Conservation (phyloP, 2,329 filamentous ascomycete genomes). For the Cladosporium colombiae region DNA sequence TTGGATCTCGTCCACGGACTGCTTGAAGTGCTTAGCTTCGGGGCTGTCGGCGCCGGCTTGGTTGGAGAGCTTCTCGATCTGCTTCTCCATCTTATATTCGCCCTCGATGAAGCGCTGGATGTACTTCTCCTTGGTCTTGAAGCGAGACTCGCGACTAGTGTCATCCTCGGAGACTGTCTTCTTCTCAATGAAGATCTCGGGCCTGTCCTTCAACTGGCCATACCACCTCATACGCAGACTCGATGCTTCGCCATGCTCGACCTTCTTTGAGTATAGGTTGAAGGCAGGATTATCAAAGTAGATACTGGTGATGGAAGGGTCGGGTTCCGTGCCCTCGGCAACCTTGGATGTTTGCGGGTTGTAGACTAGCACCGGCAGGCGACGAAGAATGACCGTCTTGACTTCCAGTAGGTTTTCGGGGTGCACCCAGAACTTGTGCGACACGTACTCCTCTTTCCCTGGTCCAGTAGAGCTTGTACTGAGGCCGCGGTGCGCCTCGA, state of each 20-base stretch:
- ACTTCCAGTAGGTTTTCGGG: slow-evolving; percentile 93
- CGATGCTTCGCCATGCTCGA: slow-evolving; percentile 73
- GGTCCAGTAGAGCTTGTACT: slow-evolving; percentile 24
- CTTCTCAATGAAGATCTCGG: slow-evolving; percentile 84
- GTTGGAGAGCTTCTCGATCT: slow-evolving; percentile 78
- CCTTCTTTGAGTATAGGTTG: slow-evolving; percentile 81
- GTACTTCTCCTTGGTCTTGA: slow-evolving; percentile 92
- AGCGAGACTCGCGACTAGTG: slow-evolving; percentile 74
- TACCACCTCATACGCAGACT: slow-evolving; percentile 91
- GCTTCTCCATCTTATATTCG: slow-evolving; percentile 90
- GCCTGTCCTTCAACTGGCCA: slow-evolving; percentile 74
- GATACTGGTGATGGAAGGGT: slow-evolving; percentile 90
- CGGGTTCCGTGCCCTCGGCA: slow-evolving; percentile 71
- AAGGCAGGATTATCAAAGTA: slow-evolving; percentile 93
- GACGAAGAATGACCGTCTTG: slow-evolving; percentile 91
- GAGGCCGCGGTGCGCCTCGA: slow-evolving; percentile 23
- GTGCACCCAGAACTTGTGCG: slow-evolving; percentile 76
- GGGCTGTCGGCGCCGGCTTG: slow-evolving; percentile 68
- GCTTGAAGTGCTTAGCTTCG: slow-evolving; percentile 68
- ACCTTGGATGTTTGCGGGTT: slow-evolving; percentile 84
- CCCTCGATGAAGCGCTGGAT: slow-evolving; percentile 82
- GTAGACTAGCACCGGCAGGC: slow-evolving; percentile 88
- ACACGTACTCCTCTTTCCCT: slow-evolving; percentile 35
- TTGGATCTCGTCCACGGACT: slow-evolving; percentile 75
- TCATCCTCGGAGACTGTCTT: slow-evolving; percentile 80